Conservation (phyloP, 1,284 basidiomycete species). For the Tylopilus sp. region DNA sequence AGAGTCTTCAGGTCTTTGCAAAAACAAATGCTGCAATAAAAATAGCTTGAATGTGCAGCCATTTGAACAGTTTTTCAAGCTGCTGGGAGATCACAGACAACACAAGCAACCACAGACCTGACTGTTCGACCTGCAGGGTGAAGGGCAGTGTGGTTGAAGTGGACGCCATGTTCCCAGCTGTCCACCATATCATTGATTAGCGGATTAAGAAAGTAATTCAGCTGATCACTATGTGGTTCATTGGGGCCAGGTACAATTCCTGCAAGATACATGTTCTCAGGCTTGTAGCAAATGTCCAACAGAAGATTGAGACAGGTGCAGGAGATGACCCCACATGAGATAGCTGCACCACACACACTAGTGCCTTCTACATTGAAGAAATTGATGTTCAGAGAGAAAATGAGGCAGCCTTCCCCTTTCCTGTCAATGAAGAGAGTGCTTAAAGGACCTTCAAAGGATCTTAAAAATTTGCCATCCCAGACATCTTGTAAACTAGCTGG, state of each 20-base stretch:
- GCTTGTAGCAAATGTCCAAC: constrained; percentile 32
- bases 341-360: not conserved
- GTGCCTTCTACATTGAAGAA: constrained; percentile 19
- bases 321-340: constrained; percentile 11
- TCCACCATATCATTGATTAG: constrained; percentile 38
- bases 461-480: constrained; percentile 9
- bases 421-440: constrained; percentile 4
- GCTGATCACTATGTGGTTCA: constrained; percentile 30
- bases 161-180: constrained; percentile 41
- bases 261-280: constrained; percentile 44
- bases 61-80: too few species aligned
- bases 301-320: constrained; percentile 41
- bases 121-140: constrained; percentile 12
- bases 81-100: too few species aligned
- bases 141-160: constrained; percentile 32
- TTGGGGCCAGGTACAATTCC: constrained; percentile 41
- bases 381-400: constrained; percentile 16
- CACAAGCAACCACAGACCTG: too few species aligned
- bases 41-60: too few species aligned
- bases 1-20: too few species aligned
- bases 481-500: too few species aligned
- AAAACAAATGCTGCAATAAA: too few species aligned
- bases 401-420: not conserved
- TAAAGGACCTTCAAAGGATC: not conserved
- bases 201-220: constrained; percentile 41